phyloP scores from a whole-genome alignment of 2,329 filamentous ascomycete genomes.

The Aspergillus transmontanensis region DNA sequence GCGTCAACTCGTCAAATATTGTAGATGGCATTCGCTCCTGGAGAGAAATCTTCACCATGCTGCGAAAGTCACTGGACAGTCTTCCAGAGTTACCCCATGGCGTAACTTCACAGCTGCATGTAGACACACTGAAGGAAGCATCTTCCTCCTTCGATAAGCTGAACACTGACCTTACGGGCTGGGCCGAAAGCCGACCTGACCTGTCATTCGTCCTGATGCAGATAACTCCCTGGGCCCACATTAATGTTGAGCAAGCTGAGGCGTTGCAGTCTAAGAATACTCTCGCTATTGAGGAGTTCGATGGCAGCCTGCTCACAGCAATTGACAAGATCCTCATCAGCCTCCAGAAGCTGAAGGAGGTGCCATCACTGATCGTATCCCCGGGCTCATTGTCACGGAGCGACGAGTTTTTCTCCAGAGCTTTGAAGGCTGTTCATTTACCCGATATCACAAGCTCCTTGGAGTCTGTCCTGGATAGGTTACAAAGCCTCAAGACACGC shows the following conservation, averaged over 20 bases:
- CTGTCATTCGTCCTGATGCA: slow-evolving; percentile 68
- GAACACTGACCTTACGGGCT: slow-evolving; percentile 46
- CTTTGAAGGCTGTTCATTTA: slow-evolving; percentile 63
- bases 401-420: slow-evolving; percentile 54
- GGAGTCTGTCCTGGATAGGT: slow-evolving; percentile 45
- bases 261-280: slow-evolving; percentile 17
- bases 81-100: slow-evolving; percentile 55
- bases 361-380: slow-evolving; percentile 64
- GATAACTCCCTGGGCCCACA: slow-evolving; percentile 64
- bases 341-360: slow-evolving; percentile 65
- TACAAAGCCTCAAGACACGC: slow-evolving; percentile 50
- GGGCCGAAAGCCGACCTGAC: slow-evolving; percentile 55
- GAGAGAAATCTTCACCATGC: slow-evolving; percentile 51
- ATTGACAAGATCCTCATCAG: slow-evolving; percentile 77
- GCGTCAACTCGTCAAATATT: slow-evolving; percentile 50
- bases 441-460: slow-evolving; percentile 55
- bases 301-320: slow-evolving; percentile 62
- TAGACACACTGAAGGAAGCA: slow-evolving; percentile 32
- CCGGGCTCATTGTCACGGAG: slow-evolving; percentile 64
- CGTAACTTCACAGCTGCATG: slow-evolving; percentile 43
- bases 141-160: slow-evolving; percentile 32
- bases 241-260: slow-evolving; percentile 26
- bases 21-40: slow-evolving; percentile 53
- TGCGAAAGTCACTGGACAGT: slow-evolving; percentile 46
- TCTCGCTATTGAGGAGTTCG: slow-evolving; percentile 51